Conservation (phyloP, 2,329 filamentous ascomycete genomes). For the Fusarium transvaalense region DNA sequence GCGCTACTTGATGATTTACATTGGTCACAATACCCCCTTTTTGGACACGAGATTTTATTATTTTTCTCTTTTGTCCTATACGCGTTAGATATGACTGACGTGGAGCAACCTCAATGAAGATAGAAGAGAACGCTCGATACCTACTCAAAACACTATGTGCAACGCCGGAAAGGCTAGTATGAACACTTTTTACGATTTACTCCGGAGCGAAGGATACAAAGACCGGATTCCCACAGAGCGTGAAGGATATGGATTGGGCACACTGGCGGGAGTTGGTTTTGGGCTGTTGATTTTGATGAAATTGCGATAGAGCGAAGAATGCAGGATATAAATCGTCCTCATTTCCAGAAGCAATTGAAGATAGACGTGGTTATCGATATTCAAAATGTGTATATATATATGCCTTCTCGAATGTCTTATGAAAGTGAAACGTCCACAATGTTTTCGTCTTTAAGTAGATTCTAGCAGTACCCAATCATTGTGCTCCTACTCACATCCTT, state of each 20-base stretch:
- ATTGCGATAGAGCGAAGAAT: constrained; percentile 32
- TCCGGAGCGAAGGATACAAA: constrained; percentile 27
- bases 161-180: constrained; percentile 16
- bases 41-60: constrained; percentile 34
- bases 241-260: constrained; percentile 16
- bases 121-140: constrained; percentile 32
- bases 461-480: background rate
- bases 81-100: constrained; percentile 38
- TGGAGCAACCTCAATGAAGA: constrained; percentile 27
- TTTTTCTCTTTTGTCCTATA: constrained; percentile 24
- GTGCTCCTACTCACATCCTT: background rate
- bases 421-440: too few species aligned
- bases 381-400: constrained; percentile 19
- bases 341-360: constrained; percentile 14
- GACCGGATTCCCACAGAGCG: constrained; percentile 5
- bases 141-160: constrained; percentile 16
- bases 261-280: constrained; percentile 31
- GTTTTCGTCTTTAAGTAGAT: background rate
- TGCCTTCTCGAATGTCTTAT: background rate
- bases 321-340: constrained; percentile 19
- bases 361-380: constrained; percentile 31
- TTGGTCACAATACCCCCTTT: constrained; percentile 44
- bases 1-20: constrained; percentile 26
- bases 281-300: constrained; percentile 22
- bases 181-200: constrained; percentile 15